Conservation (phyloP, 306 rosid genomes). For the Lupinus albus region DNA sequence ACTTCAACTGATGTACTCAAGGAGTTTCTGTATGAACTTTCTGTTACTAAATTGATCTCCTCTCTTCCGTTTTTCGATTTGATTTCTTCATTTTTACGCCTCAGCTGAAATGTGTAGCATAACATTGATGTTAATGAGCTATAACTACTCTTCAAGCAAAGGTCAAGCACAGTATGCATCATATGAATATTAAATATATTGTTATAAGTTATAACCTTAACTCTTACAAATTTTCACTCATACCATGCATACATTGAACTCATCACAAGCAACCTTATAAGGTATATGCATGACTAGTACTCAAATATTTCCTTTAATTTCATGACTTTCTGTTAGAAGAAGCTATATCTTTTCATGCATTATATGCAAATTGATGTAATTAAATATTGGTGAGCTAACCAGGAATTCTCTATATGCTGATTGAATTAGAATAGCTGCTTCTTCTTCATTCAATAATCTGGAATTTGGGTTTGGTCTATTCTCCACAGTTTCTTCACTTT, state of each 20-base stretch:
- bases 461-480: slow-evolving; percentile 37
- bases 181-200: neutral
- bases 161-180: slow-evolving; percentile 17
- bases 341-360: neutral
- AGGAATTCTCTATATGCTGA: slow-evolving; percentile 68
- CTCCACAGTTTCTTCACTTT: slow-evolving; percentile 56
- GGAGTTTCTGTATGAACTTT: slow-evolving; percentile 63
- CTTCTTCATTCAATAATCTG: slow-evolving; percentile 54
- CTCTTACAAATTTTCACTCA: slow-evolving; percentile 1
- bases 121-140: slow-evolving; percentile 24
- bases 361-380: slow-evolving; percentile 32
- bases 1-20: slow-evolving; percentile 69
- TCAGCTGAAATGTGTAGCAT: slow-evolving; percentile 57
- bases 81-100: slow-evolving; percentile 47
- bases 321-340: neutral
- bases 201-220: neutral
- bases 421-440: slow-evolving; percentile 76
- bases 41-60: slow-evolving; percentile 40
- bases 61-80: slow-evolving; percentile 33
- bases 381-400: slow-evolving; percentile 51
- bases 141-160: slow-evolving; percentile 25
- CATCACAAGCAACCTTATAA: neutral
- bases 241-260: neutral
- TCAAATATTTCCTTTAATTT: neutral
- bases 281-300: neutral